Conservation (phyloP, 2,329 filamentous ascomycete genomes). For the Fusarium robinianum region DNA sequence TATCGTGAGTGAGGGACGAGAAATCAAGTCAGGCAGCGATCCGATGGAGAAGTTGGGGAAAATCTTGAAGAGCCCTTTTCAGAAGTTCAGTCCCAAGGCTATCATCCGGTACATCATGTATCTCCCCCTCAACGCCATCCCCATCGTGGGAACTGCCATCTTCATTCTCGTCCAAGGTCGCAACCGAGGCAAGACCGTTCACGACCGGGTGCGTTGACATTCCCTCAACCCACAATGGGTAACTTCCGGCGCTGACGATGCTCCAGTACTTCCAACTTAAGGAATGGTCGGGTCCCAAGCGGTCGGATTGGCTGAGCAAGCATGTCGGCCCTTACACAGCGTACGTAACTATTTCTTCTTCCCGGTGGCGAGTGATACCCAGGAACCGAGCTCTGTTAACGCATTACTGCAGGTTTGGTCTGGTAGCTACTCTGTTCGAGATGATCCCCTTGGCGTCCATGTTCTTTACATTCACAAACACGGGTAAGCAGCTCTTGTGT, state of each 20-base stretch:
- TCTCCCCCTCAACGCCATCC: constrained; percentile 90
- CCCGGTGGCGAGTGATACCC: constrained; percentile 9
- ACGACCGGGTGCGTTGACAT: constrained; percentile 56
- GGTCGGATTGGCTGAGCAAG: constrained; percentile 69
- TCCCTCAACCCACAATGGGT: background rate
- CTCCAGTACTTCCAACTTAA: constrained; percentile 88
- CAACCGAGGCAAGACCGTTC: constrained; percentile 53
- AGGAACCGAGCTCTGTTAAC: constrained; percentile 13
- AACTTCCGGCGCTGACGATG: constrained; percentile 5
- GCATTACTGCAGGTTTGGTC: constrained; percentile 64
- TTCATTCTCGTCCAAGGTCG: constrained; percentile 76
- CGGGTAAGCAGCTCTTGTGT: constrained; percentile 51
- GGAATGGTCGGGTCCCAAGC: constrained; percentile 70
- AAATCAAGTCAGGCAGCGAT: constrained; percentile 67
- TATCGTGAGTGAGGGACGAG: constrained; percentile 74
- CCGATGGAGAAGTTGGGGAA: constrained; percentile 62
- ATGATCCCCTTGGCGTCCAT: constrained; percentile 83
- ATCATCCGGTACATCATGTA: constrained; percentile 82
- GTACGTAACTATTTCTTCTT: constrained; percentile 53
- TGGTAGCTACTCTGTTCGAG: constrained; percentile 77
- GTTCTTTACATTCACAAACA: constrained; percentile 88
- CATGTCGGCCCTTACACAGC: constrained; percentile 79
- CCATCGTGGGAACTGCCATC: constrained; percentile 79
- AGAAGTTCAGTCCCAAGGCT: constrained; percentile 61
- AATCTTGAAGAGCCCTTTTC: constrained; percentile 61